These are phyloP conservation scores for Psilocybe cyanescens DNA, from an alignment of 768 basidiomycete species.

Conservation along the genomic window DNA sequence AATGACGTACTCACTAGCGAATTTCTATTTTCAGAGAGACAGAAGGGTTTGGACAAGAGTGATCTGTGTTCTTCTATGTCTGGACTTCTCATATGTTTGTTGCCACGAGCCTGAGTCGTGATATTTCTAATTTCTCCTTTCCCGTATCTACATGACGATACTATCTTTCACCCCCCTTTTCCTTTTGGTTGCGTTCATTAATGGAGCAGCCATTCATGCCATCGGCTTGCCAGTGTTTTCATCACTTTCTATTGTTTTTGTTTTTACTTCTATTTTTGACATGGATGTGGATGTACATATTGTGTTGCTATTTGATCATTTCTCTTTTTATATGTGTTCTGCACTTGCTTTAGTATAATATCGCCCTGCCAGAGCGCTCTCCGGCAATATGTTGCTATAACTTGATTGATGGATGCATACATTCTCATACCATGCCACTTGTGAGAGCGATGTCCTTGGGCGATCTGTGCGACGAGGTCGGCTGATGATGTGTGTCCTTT, in stretches of 20 bases:
- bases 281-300: constrained; percentile 20
- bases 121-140: constrained; percentile 2
- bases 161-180: constrained; percentile 6
- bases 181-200: background rate
- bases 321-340: constrained; percentile 6
- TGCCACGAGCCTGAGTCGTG: background rate
- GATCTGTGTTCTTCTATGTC: constrained; percentile 18
- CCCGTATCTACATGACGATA: constrained; percentile 18
- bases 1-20: constrained; percentile 1
- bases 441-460: background rate
- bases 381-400: background rate
- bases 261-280: constrained; percentile 7
- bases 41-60: constrained; percentile 76
- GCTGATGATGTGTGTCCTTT: background rate
- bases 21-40: constrained; percentile 56
- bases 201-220: background rate
- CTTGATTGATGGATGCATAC: background rate
- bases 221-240: background rate
- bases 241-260: constrained; percentile 1
- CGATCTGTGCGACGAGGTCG: background rate
- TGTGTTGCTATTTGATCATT: constrained; percentile 10
- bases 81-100: background rate
- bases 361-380: background rate
- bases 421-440: background rate
- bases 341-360: background rate